Percentiles rank a stretch among this genome's conserved stretches.
These are phyloP conservation scores for Claviceps africana DNA, from an alignment of 2,329 filamentous ascomycete species.

Conservation along the genomic window DNA sequence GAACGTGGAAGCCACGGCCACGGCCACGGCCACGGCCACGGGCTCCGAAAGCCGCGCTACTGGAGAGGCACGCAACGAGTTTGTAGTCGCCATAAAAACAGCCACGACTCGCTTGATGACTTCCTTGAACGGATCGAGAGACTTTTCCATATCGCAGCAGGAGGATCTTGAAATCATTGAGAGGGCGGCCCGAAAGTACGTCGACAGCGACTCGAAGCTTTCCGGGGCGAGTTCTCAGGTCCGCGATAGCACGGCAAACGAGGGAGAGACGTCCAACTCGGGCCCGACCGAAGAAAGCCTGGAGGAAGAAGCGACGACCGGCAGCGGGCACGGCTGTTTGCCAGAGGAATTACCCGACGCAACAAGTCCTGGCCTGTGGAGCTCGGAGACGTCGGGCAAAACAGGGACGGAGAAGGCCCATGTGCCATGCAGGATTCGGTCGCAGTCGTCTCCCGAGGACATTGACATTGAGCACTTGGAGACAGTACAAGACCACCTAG, in stretches of 20 bases:
- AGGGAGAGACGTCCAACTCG: not conserved
- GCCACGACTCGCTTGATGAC: slow-evolving; percentile 30
- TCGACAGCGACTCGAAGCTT: slow-evolving; percentile 18
- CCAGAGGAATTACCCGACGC: not conserved
- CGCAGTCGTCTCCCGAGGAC: slow-evolving; percentile 28
- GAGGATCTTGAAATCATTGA: slow-evolving; percentile 37
- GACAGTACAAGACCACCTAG: slow-evolving; percentile 13
- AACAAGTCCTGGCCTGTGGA: not conserved
- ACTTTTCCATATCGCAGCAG: slow-evolving; percentile 24
- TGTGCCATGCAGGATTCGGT: not conserved
- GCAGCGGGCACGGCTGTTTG: not conserved
- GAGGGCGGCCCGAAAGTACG: slow-evolving; percentile 36
- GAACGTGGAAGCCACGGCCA: not conserved
- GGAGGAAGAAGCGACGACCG: not conserved
- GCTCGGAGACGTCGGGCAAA: not conserved
- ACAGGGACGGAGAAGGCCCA: not conserved
- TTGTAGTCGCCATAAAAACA: slow-evolving; percentile 21
- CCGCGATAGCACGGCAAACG: not conserved
- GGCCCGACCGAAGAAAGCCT: not conserved
- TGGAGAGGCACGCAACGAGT: slow-evolving; percentile 16
- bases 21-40: not conserved
- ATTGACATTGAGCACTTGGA: slow-evolving; percentile 32
- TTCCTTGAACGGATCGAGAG: slow-evolving; percentile 23
- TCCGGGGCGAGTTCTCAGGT: not conserved
- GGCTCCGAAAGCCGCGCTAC: slow-evolving; percentile 5